Base-by-base conservation (phyloP, 1,284 basidiomycete species). In the Apiotrichum veenhuisii region DNA sequence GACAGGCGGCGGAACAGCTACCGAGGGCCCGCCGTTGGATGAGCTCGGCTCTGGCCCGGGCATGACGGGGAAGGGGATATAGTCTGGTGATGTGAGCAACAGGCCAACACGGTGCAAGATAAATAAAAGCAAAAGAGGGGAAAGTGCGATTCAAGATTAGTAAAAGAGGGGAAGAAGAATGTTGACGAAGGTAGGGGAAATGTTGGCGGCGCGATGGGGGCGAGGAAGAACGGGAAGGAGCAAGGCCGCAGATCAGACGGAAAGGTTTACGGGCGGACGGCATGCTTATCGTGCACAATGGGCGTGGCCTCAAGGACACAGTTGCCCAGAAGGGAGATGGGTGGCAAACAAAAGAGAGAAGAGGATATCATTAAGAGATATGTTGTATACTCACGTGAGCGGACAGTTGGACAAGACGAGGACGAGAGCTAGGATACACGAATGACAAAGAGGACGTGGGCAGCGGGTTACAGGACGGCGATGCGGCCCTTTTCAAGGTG, bases 21-120 rank as follows among this genome's bases (percentile, higher is more conserved):
- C 30, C 33, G 46, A 33, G 15, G 48, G 40, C 26, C 48, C 54
- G 47, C 38, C 41, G 41, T 34, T 30, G n/a, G 47, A 42, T 18
- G 54, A 17, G 20, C 54, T 27, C 15, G 54, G 54, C 44, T 50
- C 53, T 44, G 48, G 54, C 25, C 47, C 47, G 34, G 54, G 48
- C 47, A 55, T 50, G 47, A 27, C 23, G 45, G 27, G 25, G 45
- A 38, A 17, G 20, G n/a, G 8, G 25, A 5, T 37, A 42, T 23
- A 18, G 11, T 27, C 37, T 15, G 34, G 30, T 30, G 8, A n/a
- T 8, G 27, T 26, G 17, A 49, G 45, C 20, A 34, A n/a, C 5
- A 4, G 23, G 33, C 2, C 33, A 37, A 12, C 22, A 11, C 3
- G 30, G 33, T 23, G 46, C 22, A 30, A 37, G 37, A 26, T n/a